Base-by-base conservation (phyloP, 2,329 filamentous ascomycete species). In the Colletotrichum agaves region DNA sequence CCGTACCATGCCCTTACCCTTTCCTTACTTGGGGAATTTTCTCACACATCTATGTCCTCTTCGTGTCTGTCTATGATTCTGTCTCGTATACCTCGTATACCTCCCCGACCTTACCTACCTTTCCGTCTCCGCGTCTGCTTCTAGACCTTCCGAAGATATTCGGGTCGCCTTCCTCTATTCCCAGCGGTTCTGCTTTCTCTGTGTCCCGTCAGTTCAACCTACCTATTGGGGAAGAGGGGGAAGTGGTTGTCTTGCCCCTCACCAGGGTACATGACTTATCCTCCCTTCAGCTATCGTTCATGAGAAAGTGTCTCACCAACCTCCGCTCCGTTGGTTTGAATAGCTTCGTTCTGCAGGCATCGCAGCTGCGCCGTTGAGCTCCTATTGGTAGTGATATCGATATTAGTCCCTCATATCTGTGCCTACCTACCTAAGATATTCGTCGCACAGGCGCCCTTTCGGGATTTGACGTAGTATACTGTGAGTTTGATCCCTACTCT, bases 281-380 rank as follows among this genome's bases (percentile, higher is more conserved):
- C 8, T n/a, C 35, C 27, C 50, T 19, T 53, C 50, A 53, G 50
- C 33, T 53, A 19, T 53, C 19, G 19, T 56, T 21, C 19, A 62
- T 61, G 59, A 44, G 27, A 27, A n/a, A 19, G 23, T 52, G 44
- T 61, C 58, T 53, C 35, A 56, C 58, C 58, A 62, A 31, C 61
- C 39, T 49, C 57, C 46, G 17, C 59, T 63, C 15, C 49, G 44
- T 43, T 43, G 53, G 52, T 27, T 47, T 37, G 60, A 64, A 55
- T 49, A 64, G 64, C 61, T 47, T 67, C 64, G 61, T 59, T 59
- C 64, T 64, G 53, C 64, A 64, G 23, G 46, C 53, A 63, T 60
- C 37, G 53, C 64, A 64, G 37, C 64, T 53, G 19, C 53, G 47
- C 46, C 61, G 39, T 55, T 49, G 61, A 39, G 13, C 19, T 64